Conservation (phyloP, 202 grass and related monocot species). For the Sporobolus alterniflorus region DNA sequence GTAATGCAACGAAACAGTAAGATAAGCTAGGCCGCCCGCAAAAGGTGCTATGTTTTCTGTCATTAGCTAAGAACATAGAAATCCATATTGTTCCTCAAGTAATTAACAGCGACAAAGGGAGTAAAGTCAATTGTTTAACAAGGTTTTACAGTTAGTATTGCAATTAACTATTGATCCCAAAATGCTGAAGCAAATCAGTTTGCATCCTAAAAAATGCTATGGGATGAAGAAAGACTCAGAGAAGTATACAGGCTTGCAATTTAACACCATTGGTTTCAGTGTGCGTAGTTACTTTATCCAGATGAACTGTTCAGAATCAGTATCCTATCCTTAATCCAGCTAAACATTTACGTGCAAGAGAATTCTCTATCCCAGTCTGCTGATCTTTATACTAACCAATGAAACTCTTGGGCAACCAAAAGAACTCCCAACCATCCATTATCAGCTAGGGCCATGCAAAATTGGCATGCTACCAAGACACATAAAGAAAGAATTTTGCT, state of each 20-base stretch:
- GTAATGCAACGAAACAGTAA: background rate
- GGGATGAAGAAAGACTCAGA: background rate
- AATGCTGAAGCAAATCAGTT: background rate
- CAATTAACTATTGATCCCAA: constrained; percentile 1
- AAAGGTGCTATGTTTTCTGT: constrained; percentile 6
- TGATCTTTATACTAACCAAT: background rate
- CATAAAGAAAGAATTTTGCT: too few species aligned
- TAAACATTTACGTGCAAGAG: constrained; percentile 10
- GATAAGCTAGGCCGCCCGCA: background rate
- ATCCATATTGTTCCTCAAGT: background rate
- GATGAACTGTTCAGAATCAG: constrained; percentile 11
- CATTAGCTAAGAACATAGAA: constrained; percentile 11
- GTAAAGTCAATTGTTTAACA: background rate
- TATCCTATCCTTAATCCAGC: background rate
- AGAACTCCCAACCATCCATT: background rate
- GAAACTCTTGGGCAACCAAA: constrained; percentile 8
- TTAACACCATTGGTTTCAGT: constrained; percentile 15
- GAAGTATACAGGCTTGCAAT: constrained; percentile 1
- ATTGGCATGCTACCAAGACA: background rate
- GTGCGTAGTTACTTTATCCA: background rate
- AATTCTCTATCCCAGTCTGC: constrained; percentile 7
- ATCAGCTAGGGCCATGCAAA: constrained; percentile 15
- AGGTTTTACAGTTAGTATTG: background rate
- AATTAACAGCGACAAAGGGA: background rate
- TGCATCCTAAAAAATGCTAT: background rate